Base-by-base conservation (phyloP, 345 rosid genomes). In the Pelargonium nanum region DNA sequence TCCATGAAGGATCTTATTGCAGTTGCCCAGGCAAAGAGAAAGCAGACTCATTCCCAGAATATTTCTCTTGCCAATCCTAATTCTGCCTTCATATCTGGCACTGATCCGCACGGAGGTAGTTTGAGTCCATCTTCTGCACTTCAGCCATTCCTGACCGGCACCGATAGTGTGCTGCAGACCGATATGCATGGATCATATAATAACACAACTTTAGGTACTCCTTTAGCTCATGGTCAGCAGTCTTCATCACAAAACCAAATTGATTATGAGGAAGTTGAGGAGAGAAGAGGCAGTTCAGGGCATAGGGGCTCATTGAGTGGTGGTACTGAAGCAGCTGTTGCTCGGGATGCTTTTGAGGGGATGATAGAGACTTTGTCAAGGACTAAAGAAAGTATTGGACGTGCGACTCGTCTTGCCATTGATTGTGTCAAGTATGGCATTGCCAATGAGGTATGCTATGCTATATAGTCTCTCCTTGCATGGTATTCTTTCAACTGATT, bases 341-440 rank as follows among this genome's bases (percentile, higher is more conserved):
- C 97, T 57, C 87, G 96, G 55, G 99, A 93, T 79, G 83, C 97
- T 64, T 87, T 93, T 76, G 99, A 93, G 79, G 99, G 97, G 66
- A 93, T 93, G 99, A 78, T 89, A 69, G 99, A 87, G 87, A 93
- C 97, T 61, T 81, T 93, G 58, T 89, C 96, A 13, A 84, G 99
- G 81, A 89, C 94, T 25, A 89, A 85, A 76, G 99, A 93, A 72
- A 93, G 97, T 74, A 89, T 93, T 24, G 93, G 95, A 60, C 97
- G 97, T 61, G 97, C 97, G 44, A 87, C 97, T 53, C 96, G 99
- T 62, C 90, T 76, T 72, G 99, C 97, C 56, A 83, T 93, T 64
- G 90, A 85, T 61, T 93, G 99, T 83, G 97, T 96, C 70, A 89
- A 89, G 79, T 82, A 80, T 67, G 97, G 96, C 66, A 87, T 87